Base-by-base conservation (phyloP, 805 yeast genomes). In the Ogataea minuta region DNA sequence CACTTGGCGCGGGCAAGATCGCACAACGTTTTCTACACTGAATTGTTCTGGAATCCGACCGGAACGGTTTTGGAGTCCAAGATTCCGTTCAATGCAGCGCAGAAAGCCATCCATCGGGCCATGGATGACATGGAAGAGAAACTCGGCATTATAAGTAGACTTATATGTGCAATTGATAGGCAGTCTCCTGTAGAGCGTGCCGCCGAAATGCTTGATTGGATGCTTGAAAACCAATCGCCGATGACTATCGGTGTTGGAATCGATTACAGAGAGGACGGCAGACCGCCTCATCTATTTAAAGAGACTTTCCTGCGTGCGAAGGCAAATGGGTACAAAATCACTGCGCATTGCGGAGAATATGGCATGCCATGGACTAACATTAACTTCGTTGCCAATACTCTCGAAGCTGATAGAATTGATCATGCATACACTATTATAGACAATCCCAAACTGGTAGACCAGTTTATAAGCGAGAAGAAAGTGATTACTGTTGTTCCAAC, bases 1-100 rank as follows among this genome's bases (percentile, higher is more conserved):
- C 55, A 59, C 30, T 44, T 58, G 8, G 50, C 48, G 26, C 46
- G 44, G 23, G 60, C 58, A 1, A 34, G 34, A 8, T 9, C 23
- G 3, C 61, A 58, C 38, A 57, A 58, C 35, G 53, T 59, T n/a
- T 13, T 37, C 7, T 57, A 59, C 39, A 41, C 53, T 23, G 64
- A 59, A 44, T 49, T 59, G 30, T 59, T 56, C 24, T 59, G 64
- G 64, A 59, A 59, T 45, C 63, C 64, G 9, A 58, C 64, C 1
- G 64, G 64, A 8, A 56, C 62, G 1, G 56, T 55, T 4, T 32
- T 46, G 28, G 54, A 43, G 12, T 58, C 63, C 6, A 45, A 50
- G 23, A 59, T 59, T 25, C 52, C 59, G 2, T 59, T 42, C 37
- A 31, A 31, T 7, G 50, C 38, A 4, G 63, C 64, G 1, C 64